A percentile compares a stretch with the other conserved stretches of the same genome.
Conservation (phyloP, 257 asterid species). For the Prunella vulgaris region DNA sequence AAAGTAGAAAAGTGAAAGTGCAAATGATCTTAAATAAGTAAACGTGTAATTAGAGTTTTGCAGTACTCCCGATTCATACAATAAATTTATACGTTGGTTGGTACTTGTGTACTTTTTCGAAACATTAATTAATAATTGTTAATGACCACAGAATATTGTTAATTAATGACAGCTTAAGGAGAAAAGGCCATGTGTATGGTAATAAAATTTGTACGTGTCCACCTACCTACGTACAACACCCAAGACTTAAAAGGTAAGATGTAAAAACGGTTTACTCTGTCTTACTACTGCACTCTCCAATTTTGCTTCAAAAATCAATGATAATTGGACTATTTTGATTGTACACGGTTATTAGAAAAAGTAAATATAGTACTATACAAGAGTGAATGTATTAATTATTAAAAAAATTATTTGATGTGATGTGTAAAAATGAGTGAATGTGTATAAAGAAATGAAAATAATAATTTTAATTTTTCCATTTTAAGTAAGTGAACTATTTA, state of each 20-base stretch:
- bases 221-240: slow-evolving; percentile 12
- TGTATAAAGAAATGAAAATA: no score
- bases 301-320: no score
- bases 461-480: no score
- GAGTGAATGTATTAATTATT: no score
- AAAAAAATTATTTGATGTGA: no score
- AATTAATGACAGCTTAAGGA: neutral
- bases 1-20: neutral
- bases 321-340: no score
- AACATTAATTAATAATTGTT: neutral
- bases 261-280: no score
- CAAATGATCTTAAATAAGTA: neutral
- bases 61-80: neutral
- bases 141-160: slow-evolving; percentile 7
- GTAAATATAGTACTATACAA: no score
- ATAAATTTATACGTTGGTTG: neutral
- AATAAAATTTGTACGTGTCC: neutral
- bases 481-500: no score
- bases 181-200: slow-evolving; percentile 1
- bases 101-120: slow-evolving; percentile 4
- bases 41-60: neutral
- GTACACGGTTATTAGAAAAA: no score
- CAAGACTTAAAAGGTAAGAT: neutral
- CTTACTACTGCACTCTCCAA: no score
- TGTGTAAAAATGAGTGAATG: no score